A percentile compares a stretch with the other conserved stretches of the same genome.
phyloP scores from a whole-genome alignment of 108 stramenopile genomes.

The Cyclotella baltica region DNA sequence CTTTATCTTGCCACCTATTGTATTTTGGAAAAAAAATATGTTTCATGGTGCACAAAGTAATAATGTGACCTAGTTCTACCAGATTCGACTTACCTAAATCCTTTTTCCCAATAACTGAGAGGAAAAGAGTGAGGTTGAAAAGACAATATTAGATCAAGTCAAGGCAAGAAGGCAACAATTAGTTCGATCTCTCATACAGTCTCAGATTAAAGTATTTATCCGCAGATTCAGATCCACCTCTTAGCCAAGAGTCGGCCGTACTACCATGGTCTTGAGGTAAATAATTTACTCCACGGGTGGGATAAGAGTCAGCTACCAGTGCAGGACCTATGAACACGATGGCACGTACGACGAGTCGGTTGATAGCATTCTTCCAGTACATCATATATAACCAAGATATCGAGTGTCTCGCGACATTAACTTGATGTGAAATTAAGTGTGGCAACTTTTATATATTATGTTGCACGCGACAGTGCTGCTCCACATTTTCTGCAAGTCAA shows the following conservation, averaged over 20 bases:
- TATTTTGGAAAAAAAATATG: background rate
- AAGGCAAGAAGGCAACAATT: too few species aligned
- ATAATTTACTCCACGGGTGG: background rate
- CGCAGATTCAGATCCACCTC: background rate
- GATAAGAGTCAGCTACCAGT: background rate
- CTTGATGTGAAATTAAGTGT: too few species aligned
- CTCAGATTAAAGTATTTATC: constrained; percentile 12
- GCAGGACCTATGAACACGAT: background rate
- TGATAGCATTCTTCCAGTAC: constrained; percentile 14
- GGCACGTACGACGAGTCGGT: background rate
- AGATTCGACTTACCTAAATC: background rate
- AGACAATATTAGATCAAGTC: too few species aligned
- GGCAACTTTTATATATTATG: too few species aligned
- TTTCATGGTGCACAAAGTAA: background rate
- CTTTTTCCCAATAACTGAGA: constrained; percentile 16
- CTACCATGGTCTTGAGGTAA: background rate
- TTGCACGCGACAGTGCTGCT: too few species aligned
- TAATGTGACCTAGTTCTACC: background rate
- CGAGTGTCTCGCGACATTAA: background rate
- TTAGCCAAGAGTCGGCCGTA: constrained; percentile 2
- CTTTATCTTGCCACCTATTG: constrained; percentile 31
- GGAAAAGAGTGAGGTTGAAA: too few species aligned
- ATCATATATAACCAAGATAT: too few species aligned
- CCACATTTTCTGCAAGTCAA: too few species aligned
- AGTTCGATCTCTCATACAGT: too few species aligned